phyloP scores from a whole-genome alignment of 805 yeast genomes.

The Candida arabinofermentans region DNA sequence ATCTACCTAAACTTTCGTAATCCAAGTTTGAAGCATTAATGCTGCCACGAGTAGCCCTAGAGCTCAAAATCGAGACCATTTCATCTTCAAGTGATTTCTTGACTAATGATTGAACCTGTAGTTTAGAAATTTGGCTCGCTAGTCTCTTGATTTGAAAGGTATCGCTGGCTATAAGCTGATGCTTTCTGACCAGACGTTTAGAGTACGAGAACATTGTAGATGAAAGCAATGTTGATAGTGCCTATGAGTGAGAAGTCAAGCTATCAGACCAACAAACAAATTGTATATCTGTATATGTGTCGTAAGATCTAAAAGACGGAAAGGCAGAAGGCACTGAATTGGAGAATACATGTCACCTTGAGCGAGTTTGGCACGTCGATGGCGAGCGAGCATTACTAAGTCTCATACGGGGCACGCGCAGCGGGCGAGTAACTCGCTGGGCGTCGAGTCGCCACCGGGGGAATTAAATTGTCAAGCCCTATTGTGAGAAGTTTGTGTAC shows the following conservation, averaged over 20 bases:
- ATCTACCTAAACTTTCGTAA: background rate
- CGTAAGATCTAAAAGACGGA: no score
- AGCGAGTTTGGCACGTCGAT: background rate
- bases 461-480: background rate
- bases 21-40: background rate
- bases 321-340: no score
- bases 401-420: background rate
- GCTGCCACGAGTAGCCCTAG: background rate
- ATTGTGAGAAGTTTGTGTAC: no score
- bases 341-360: background rate
- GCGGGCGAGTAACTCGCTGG: background rate
- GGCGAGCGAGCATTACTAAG: conserved; percentile 1
- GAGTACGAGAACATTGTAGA: conserved; percentile 16
- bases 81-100: conserved; percentile 12
- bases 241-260: no score
- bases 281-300: no score
- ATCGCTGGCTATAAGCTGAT: background rate
- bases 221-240: background rate
- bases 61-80: background rate
- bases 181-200: conserved; percentile 8
- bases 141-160: conserved; percentile 6
- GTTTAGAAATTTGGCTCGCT: conserved; percentile 17
- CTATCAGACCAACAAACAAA: no score
- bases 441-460: no score
- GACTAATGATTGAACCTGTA: conserved; percentile 14